Evolutionary conservation across 345 rosid species (phyloP), one percentile per base, ranked within the genome.

Genomic region (Linum lewisii): DNA sequence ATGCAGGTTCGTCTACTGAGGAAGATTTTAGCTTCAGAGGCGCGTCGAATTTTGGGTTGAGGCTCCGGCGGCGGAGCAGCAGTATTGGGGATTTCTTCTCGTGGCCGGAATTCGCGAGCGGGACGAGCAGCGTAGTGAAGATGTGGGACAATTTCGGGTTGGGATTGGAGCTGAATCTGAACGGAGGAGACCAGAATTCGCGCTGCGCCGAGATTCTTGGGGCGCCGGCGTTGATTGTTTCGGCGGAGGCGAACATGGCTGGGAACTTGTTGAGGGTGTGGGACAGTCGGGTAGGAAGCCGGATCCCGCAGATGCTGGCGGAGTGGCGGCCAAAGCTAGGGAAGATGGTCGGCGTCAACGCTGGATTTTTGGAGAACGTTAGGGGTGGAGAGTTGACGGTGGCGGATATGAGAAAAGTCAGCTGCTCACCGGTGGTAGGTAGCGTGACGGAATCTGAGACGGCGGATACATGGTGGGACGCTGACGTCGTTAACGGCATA

Each of bases 401-500:
- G 1, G 86, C 80, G 15, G 97, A 90, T 16, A 51, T 84, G 73
- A 78, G 95, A 66, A 90, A 73, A 55, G 73, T 56, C 20, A 64
- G 34, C 34, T 29, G 62, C 29, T 67, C 77, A 29, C 80, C 81
- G 79, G 65, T 90, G 29, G 77, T 49, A 36, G 63, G 61, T 25
- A 42, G 47, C 47, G 51, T 70, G 64, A 69, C 81, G 69, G 84
- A 69, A 47, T 32, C 71, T 13, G 82, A 78, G 19, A 63, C 34
- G 19, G 65, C 34, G 58, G 82, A 66, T 0, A 73, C 70, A 6
- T 73, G 85, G 81, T 86, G 83, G 76, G 86, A 78, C 58, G 81
- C 95, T 42, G 85, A 86, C 75, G 76, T 72, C 68, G 84, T 76
- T 63, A 51, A 62, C 1, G 65, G 53, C 0, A 50, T 60, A 19